Evolutionary conservation across 2,329 filamentous ascomycete species (phyloP).

Genomic region (Penicillium crustosum): DNA sequence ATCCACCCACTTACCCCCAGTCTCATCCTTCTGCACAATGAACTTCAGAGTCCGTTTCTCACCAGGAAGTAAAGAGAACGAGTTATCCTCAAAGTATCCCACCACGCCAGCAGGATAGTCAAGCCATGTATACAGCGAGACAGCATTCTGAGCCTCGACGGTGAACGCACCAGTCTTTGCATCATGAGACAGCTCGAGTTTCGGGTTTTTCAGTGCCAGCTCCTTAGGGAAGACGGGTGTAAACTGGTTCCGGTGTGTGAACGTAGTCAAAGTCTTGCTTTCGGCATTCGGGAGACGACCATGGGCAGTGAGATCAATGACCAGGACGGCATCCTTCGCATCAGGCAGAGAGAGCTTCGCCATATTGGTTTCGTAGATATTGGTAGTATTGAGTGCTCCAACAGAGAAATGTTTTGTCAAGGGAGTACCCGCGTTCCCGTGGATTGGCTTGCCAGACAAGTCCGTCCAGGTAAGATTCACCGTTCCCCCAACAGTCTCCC

Average conservation of each 20-base stretch:
- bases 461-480: constrained; percentile 55
- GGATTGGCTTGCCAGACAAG: constrained; percentile 49
- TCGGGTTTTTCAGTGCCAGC: constrained; percentile 52
- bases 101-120: constrained; percentile 53
- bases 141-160: constrained; percentile 49
- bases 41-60: constrained; percentile 49
- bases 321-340: constrained; percentile 42
- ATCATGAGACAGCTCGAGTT: constrained; percentile 42
- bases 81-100: constrained; percentile 55
- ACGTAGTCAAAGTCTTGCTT: constrained; percentile 34
- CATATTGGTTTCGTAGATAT: constrained; percentile 44
- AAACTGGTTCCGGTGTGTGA: constrained; percentile 54
- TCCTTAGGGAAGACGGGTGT: constrained; percentile 49
- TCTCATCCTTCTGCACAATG: constrained; percentile 48
- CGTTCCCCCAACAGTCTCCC: constrained; percentile 49
- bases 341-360: constrained; percentile 37
- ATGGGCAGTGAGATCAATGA: constrained; percentile 46
- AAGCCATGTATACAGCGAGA: constrained; percentile 58
- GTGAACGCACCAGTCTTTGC: constrained; percentile 41
- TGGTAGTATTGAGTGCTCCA: constrained; percentile 55
- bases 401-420: constrained; percentile 43
- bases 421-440: constrained; percentile 36
- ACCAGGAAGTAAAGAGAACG: constrained; percentile 51
- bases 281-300: constrained; percentile 51
- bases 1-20: constrained; percentile 45